Percentiles rank a stretch among this genome's conserved stretches.
Conservation (phyloP, 1,284 basidiomycete species). For the Ustilago shanxiensis region DNA sequence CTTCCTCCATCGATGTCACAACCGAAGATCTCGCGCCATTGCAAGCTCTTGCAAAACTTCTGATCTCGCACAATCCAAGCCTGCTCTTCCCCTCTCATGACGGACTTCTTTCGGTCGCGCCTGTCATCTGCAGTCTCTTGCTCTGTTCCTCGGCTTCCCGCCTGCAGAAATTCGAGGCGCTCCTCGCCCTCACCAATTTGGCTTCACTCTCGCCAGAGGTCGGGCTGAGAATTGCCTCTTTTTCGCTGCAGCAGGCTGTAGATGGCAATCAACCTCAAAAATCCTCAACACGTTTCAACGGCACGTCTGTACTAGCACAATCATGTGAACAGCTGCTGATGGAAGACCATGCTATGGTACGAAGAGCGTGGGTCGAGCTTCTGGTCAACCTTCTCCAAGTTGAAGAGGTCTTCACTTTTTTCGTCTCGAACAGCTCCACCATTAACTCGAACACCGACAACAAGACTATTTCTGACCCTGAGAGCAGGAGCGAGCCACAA, state of each 20-base stretch:
- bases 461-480: not conserved
- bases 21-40: slow-evolving; percentile 77
- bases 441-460: not conserved
- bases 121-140: slow-evolving; percentile 45
- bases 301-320: slow-evolving; percentile 23
- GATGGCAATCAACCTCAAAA: not conserved
- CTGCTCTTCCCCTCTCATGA: slow-evolving; percentile 80
- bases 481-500: slow-evolving; percentile 2
- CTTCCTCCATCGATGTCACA: slow-evolving; percentile 10
- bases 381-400: slow-evolving; percentile 89
- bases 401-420: slow-evolving; percentile 74
- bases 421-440: slow-evolving; percentile 6
- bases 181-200: slow-evolving; percentile 96
- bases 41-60: slow-evolving; percentile 91
- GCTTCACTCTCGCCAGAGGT: slow-evolving; percentile 74
- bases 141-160: slow-evolving; percentile 74
- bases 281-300: slow-evolving; percentile 9
- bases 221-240: slow-evolving; percentile 70
- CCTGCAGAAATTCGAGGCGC: slow-evolving; percentile 88
- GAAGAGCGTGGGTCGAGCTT: slow-evolving; percentile 90
- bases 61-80: slow-evolving; percentile 89
- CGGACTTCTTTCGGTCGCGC: slow-evolving; percentile 25
- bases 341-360: slow-evolving; percentile 84
- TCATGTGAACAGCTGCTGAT: slow-evolving; percentile 75
- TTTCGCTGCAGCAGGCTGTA: slow-evolving; percentile 9